These are phyloP conservation scores for Exophiala oligosperma DNA, from an alignment of 2,329 filamentous ascomycete genomes.

Conservation along the genomic window DNA sequence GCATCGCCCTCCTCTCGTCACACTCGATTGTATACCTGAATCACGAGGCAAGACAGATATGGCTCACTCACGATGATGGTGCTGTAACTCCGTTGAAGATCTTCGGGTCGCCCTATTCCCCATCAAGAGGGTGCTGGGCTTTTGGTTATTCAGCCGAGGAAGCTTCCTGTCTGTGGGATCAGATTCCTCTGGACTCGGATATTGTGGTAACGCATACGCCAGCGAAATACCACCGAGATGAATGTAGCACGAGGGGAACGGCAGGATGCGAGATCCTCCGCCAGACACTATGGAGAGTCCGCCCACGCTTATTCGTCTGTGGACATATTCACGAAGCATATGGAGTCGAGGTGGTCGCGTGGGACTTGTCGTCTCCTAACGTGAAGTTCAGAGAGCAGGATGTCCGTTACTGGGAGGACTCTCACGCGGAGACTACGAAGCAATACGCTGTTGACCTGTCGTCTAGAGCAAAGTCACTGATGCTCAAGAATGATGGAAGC, in stretches of 20 bases:
- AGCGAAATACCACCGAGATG: slow-evolving; percentile 51
- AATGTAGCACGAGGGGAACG: slow-evolving; percentile 30
- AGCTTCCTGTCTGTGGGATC: slow-evolving; percentile 48
- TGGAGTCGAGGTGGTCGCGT: slow-evolving; percentile 54
- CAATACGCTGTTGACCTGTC: slow-evolving; percentile 55
- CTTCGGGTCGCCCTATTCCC: slow-evolving; percentile 61
- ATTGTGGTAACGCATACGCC: slow-evolving; percentile 60
- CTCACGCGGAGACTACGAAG: slow-evolving; percentile 53
- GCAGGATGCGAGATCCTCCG: slow-evolving; percentile 53
- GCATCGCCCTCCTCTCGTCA: slow-evolving; percentile 43
- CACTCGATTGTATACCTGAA: slow-evolving; percentile 54
- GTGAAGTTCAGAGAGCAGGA: slow-evolving; percentile 35
- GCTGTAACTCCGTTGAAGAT: slow-evolving; percentile 53
- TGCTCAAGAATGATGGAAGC: slow-evolving; percentile 19
- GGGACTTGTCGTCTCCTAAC: slow-evolving; percentile 37
- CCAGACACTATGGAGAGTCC: slow-evolving; percentile 45
- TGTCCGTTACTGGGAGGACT: slow-evolving; percentile 45
- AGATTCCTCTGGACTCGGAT: slow-evolving; percentile 53
- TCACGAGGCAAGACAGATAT: slow-evolving; percentile 48
- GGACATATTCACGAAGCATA: slow-evolving; percentile 61
- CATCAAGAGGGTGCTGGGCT: slow-evolving; percentile 50
- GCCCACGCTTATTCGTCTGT: slow-evolving; percentile 55
- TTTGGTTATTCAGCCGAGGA: slow-evolving; percentile 53
- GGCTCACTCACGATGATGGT: slow-evolving; percentile 45
- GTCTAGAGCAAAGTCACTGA: slow-evolving; percentile 5